A percentile compares a stretch with the other conserved stretches of the same genome.
phyloP scores from a whole-genome alignment of 768 basidiomycete species.

The Tricholoma sp. region DNA sequence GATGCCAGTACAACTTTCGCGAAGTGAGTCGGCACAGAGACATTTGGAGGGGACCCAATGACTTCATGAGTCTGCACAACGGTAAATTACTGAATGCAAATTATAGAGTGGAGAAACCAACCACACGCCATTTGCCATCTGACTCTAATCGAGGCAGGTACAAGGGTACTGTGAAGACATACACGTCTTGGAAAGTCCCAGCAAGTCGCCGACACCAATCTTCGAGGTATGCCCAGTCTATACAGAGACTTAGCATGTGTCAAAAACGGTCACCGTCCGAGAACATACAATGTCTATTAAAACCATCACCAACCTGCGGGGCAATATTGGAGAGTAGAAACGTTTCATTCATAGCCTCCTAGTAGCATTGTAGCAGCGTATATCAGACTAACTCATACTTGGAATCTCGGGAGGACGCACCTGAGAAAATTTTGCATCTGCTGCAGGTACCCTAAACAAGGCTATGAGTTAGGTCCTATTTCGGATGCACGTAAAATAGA shows the following conservation, averaged over 20 bases:
- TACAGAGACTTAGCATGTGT: conserved; percentile 1
- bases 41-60: conserved; percentile 86
- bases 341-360: conserved; percentile 95
- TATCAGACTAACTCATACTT: background rate
- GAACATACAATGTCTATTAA: conserved; percentile 89
- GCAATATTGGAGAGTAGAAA: conserved; percentile 95
- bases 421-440: conserved; percentile 90
- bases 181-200: conserved; percentile 86
- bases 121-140: conserved; percentile 95
- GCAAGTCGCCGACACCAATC: conserved; percentile 94
- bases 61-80: conserved; percentile 78
- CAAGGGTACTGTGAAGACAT: conserved; percentile 96
- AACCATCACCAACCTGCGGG: conserved; percentile 95
- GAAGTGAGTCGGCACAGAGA: conserved; percentile 96
- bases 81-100: background rate
- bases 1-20: conserved; percentile 90
- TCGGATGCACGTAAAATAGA: background rate
- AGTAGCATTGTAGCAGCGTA: background rate
- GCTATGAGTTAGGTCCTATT: conserved; percentile 1
- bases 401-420: conserved; percentile 27
- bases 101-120: conserved; percentile 35
- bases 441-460: conserved; percentile 80
- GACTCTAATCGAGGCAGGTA: conserved; percentile 82
- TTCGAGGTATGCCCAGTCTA: conserved; percentile 96
- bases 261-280: background rate